phyloP scores from a whole-genome alignment of 768 basidiomycete species.

The Galerina marginata region DNA sequence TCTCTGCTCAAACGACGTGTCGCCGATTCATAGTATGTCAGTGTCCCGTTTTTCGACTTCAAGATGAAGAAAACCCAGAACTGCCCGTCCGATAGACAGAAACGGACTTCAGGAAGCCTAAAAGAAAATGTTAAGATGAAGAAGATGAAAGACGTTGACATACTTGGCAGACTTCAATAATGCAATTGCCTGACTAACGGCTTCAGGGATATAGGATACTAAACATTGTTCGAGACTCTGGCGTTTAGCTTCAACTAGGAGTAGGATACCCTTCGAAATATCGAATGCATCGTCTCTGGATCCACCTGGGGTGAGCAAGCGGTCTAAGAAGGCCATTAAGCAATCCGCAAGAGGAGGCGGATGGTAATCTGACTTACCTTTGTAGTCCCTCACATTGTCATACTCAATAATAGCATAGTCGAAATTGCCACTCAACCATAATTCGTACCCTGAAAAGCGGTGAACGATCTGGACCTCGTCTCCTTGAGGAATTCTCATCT shows the following conservation, averaged over 20 bases:
- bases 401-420: constrained; percentile 35
- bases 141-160: constrained; percentile 20
- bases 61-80: constrained; percentile 38
- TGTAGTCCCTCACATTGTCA: constrained; percentile 26
- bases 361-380: constrained; percentile 25
- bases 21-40: constrained; percentile 31
- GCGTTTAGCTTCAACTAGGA: constrained; percentile 33
- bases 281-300: constrained; percentile 29
- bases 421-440: constrained; percentile 33
- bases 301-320: constrained; percentile 31
- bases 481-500: constrained; percentile 29
- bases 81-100: constrained; percentile 39
- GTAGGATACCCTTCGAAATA: constrained; percentile 27
- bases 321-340: constrained; percentile 23
- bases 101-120: constrained; percentile 34
- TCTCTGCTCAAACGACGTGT: constrained; percentile 26
- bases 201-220: constrained; percentile 30
- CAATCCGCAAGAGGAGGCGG: constrained; percentile 16
- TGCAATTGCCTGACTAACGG: constrained; percentile 36
- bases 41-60: constrained; percentile 27
- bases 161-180: constrained; percentile 32
- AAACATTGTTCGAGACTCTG: constrained; percentile 24
- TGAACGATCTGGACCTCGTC: constrained; percentile 28
- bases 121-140: constrained; percentile 22
- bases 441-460: constrained; percentile 29